phyloP scores from a whole-genome alignment of 75 land plant genomes.

The Sequoiadendron giganteum region DNA sequence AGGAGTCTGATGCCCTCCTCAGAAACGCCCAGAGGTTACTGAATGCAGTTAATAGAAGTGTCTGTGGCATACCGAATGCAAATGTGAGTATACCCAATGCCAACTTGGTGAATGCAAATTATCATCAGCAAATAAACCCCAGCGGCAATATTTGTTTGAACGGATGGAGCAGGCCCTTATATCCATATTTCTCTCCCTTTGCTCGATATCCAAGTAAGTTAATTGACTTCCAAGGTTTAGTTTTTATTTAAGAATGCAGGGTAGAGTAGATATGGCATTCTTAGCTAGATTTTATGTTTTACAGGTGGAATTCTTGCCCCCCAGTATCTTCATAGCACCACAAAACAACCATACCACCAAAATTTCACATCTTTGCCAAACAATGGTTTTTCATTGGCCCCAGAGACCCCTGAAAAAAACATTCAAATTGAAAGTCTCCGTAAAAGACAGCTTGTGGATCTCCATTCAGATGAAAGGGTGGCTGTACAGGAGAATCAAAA shows the following conservation, averaged over 20 bases:
- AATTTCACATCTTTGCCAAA: background rate
- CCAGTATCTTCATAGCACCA: background rate
- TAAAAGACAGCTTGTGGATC: background rate
- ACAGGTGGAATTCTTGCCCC: background rate
- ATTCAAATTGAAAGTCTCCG: background rate
- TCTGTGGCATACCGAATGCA: background rate
- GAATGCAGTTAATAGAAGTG: background rate
- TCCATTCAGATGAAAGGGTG: conserved; percentile 5
- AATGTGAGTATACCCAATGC: background rate
- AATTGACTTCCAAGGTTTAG: background rate
- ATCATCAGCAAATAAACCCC: background rate
- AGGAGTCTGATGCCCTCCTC: background rate
- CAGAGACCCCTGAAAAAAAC: conserved; percentile 13
- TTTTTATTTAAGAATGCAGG: background rate
- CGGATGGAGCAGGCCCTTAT: background rate
- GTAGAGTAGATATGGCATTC: background rate
- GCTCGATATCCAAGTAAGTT: conserved; percentile 3
- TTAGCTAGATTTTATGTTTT: background rate
- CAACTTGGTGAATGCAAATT: background rate
- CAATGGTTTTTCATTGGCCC: conserved; percentile 5
- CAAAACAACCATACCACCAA: background rate
- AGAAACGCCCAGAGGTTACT: background rate
- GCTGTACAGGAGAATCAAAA: background rate
- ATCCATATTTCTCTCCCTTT: conserved; percentile 8
- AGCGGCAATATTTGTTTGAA: background rate